Evolutionary conservation across 768 basidiomycete species (phyloP), one percentile per base, ranked within the genome.

Genomic region (Antrodiella citrinella): DNA sequence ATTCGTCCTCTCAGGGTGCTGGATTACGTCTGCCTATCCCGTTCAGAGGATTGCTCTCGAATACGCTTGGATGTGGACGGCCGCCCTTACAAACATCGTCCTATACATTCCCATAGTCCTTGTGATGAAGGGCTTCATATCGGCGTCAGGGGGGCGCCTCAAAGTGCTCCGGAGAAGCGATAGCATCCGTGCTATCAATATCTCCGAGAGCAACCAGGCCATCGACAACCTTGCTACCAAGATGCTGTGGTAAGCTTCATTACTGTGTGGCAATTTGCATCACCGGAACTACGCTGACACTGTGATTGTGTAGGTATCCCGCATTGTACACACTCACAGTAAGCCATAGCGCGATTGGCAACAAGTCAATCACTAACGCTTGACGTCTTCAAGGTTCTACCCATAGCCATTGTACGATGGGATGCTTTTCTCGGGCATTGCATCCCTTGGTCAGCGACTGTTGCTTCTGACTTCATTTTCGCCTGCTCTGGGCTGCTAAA

Each of bases 1-100:
- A n/a, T n/a, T n/a, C n/a, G n/a, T n/a, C n/a, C n/a, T n/a, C n/a
- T 3, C 53, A 76, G 76, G 76, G 78, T 78, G 78, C 54, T 79
- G 78, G 77, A 77, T 79, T 39, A 50, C 54, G 3, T 35, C 57
- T 3, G 50, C 61, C 0, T 74, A 64, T 53, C 51, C 51, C 12
- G 57, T 59, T 4, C 70, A 76, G 51, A 66, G 66, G 44, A 71
- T 77, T 11, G 68, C 67, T 7, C 66, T 76, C 3, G 77, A 77
- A 51, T 79, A 77, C 51, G 48, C 74, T n/a, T 78, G 75, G 74
- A 61, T 77, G 39, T 80, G 78, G 77, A 48, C 72, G 4, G 62
- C 76, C 0, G 73, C 69, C 1, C 57, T 72, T 24, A 44, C 67
- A 10, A 73, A 73, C 62, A 44, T 72, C 35, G 46, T 73, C 11